Evolutionary conservation across 2,329 filamentous ascomycete species (phyloP).

Genomic region (Talaromyces sp.): DNA sequence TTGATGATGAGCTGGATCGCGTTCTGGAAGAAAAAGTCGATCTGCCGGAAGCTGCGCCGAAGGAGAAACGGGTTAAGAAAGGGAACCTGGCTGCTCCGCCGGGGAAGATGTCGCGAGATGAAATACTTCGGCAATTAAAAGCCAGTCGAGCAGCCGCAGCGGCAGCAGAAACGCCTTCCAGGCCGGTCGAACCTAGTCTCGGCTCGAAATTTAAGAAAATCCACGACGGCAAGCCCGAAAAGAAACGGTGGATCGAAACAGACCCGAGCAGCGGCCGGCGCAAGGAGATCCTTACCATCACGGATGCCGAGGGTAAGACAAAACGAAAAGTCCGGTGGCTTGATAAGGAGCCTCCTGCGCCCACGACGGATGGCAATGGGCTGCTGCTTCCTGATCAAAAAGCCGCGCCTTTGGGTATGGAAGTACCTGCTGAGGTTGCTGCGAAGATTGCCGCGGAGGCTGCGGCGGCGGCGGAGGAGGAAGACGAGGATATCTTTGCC

Average conservation of each 20-base stretch:
- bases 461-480: conserved; percentile 29
- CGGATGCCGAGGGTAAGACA: conserved; percentile 55
- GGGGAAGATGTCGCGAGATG: conserved; percentile 52
- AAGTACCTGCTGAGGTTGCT: conserved; percentile 41
- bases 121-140: conserved; percentile 56
- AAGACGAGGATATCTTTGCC: conserved; percentile 59
- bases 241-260: conserved; percentile 50
- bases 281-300: conserved; percentile 55
- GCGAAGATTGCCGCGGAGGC: conserved; percentile 25
- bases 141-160: conserved; percentile 44
- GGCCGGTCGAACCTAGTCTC: conserved; percentile 44
- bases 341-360: conserved; percentile 23
- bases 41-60: conserved; percentile 24
- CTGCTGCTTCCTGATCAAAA: conserved; percentile 41
- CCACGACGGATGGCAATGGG: conserved; percentile 15
- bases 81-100: conserved; percentile 45
- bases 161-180: conserved; percentile 26
- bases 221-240: conserved; percentile 41
- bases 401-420: conserved; percentile 46
- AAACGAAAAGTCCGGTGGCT: conserved; percentile 58
- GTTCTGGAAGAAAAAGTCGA: conserved; percentile 34
- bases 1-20: conserved; percentile 58
- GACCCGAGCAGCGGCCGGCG: conserved; percentile 45
- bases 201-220: conserved; percentile 53
- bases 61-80: conserved; percentile 45